These are phyloP conservation scores for Apiotrichum gamsii DNA, from an alignment of 1,284 basidiomycete species.

Conservation along the genomic window DNA sequence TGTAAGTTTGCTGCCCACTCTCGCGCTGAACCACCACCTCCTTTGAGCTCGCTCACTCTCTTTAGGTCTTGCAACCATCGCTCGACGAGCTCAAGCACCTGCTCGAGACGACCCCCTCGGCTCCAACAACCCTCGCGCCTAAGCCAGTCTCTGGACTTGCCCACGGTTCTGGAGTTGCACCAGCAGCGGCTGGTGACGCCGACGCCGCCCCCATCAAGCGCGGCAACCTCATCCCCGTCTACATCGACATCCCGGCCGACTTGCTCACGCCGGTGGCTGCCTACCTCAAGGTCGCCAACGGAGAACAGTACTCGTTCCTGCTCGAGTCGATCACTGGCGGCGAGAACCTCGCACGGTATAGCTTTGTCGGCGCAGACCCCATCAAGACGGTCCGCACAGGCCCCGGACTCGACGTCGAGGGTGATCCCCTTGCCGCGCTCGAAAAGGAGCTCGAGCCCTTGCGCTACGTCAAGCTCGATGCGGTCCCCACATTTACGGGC, in stretches of 20 bases:
- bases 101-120: conserved; percentile 23
- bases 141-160: conserved; percentile 25
- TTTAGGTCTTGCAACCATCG: conserved; percentile 20
- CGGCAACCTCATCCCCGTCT: conserved; percentile 64
- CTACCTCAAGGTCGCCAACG: conserved; percentile 86
- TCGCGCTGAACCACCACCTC: no score
- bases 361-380: conserved; percentile 96
- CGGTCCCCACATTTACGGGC: conserved; percentile 87
- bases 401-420: conserved; percentile 69
- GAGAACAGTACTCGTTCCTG: conserved; percentile 86
- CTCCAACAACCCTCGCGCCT: conserved; percentile 34
- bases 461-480: conserved; percentile 83
- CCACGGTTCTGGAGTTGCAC: conserved; percentile 22
- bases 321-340: conserved; percentile 87
- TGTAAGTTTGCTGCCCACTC: no score
- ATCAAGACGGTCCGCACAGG: conserved; percentile 88
- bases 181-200: no score
- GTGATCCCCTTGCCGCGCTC: conserved; percentile 79
- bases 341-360: conserved; percentile 86
- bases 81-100: conserved; percentile 35
- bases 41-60: no score
- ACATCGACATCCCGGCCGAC: conserved; percentile 87
- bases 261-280: conserved; percentile 95
- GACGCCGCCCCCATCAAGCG: conserved; percentile 9
- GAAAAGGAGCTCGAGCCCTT: conserved; percentile 82